Base-by-base conservation (phyloP, 2,329 filamentous ascomycete genomes). In the Calonectria crousiana region DNA sequence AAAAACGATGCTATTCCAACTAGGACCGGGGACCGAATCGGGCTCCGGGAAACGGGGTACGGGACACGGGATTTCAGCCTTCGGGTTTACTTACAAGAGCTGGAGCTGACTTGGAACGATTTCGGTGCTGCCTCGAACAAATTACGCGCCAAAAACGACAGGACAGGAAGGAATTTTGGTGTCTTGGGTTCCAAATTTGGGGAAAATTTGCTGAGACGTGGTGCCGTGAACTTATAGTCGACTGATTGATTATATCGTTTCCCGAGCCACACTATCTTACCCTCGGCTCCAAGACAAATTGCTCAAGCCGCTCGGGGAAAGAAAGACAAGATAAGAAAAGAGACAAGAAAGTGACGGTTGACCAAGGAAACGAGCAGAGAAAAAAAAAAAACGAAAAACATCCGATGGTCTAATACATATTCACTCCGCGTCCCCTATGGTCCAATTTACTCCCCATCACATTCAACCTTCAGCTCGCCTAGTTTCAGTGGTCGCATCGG, bases 21-120 rank as follows among this genome's bases (percentile, higher is more conserved):
- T n/a, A n/a, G 60, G 51, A 23, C 41, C 60, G 60, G 60, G 60
- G 41, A 53, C 68, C 68, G 68, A 70, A 44, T 51, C 68, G 68
- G 68, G 49, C 52, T 60, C 67, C 67, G 67, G 67, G 53, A n/a
- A 18, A 47, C 30, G 67, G 67, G 32, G 26, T 47, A 34, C 47
- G 66, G 66, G 51, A 38, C 18, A 62, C 30, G 41, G 53, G 47
- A 38, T 28, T 44, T 47, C 30, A 51, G 36, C 28, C 2, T 66
- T 36, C 64, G 49, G 32, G 47, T 23, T 69, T 62, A 69, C 67
- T 62, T 69, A 69, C 67, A 62, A 23, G 38, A 20, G 28, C n/a
- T 47, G 41, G 20, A 62, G n/a, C 41, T 36, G 34, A 26, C 51
- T 60, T 41, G 23, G 20, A 18, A 62, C 56, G 32, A 36, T 51